Evolutionary conservation across 1,284 basidiomycete species (phyloP), one percentile per base, ranked within the genome.

Genomic region (Pseudozyma tsukubaensis): DNA sequence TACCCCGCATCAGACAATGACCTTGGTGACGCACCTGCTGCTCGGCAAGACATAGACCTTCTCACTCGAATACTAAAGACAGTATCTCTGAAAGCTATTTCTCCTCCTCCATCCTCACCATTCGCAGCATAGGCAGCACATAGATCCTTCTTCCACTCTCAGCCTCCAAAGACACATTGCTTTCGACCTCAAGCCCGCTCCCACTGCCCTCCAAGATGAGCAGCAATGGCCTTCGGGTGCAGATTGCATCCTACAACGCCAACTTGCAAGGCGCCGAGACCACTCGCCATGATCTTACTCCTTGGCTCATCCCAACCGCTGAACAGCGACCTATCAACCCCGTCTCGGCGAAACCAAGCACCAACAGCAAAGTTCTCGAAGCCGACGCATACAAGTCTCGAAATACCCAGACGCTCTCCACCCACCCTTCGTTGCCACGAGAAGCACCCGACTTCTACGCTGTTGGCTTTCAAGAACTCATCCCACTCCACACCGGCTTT

Each of bases 381-480:
- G 61, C 58, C 19, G 65, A 62, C n/a, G 68, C 59, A 32, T 70
- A 65, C 57, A 57, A 62, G 59, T 73, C 67, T 21, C 39, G 51
- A 47, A 71, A 78, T 47, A 47, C 76, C 21, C 59, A 71, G 16
- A 53, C 68, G 13, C 66, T 65, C 34, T 67, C 64, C 16, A 62
- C 63, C 10, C 72, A 65, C 14, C 69, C 69, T 5, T 67, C 68
- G 14, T 48, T 72, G 19, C 73, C 79, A 16, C 72, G 82, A 24
- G 78, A 81, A 43, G 80, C 81, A 21, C 81, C 82, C 7, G 94
- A 94, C 83, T 90, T 95, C 37, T 89, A 94, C 57, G 93, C 91
- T 0, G 91, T 95, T 49, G 93, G 93, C 12, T 94, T 95, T 77
- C 93, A 95, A 81, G 93, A 95, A 83, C 88, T 94, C 44, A 87